A percentile compares a stretch with the other conserved stretches of the same genome.
phyloP scores from a whole-genome alignment of 805 yeast genomes.

The Spathaspora passalidarum region DNA sequence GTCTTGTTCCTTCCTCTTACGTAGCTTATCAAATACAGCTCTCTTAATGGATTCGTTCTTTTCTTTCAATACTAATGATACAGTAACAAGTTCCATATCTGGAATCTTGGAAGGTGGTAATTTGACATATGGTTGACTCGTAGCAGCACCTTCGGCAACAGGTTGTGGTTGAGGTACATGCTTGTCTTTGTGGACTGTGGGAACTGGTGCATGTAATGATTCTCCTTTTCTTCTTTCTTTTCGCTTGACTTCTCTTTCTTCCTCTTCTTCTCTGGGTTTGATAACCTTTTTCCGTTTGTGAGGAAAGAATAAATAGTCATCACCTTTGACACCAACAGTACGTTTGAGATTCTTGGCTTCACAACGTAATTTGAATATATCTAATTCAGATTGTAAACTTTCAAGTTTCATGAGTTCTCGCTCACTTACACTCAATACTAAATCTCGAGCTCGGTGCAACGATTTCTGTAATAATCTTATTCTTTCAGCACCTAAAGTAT shows the following conservation, averaged over 20 bases:
- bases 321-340: constrained; percentile 71
- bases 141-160: constrained; percentile 20
- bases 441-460: constrained; percentile 67
- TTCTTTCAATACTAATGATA: constrained; percentile 67
- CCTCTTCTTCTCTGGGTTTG: constrained; percentile 35
- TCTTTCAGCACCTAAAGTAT: constrained; percentile 83
- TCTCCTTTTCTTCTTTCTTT: constrained; percentile 17
- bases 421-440: constrained; percentile 66
- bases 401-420: constrained; percentile 69
- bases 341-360: constrained; percentile 74
- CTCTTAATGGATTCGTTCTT: constrained; percentile 75
- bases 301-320: constrained; percentile 77
- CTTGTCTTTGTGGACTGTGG: constrained; percentile 11
- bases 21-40: constrained; percentile 83
- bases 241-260: constrained; percentile 20
- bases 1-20: constrained; percentile 66
- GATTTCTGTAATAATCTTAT: constrained; percentile 72
- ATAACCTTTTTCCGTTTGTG: constrained; percentile 64
- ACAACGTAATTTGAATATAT: constrained; percentile 70
- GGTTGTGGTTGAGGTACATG: constrained; percentile 8
- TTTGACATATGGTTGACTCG: constrained; percentile 76
- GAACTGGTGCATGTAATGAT: constrained; percentile 9
- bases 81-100: constrained; percentile 84
- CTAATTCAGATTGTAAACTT: constrained; percentile 57
- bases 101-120: constrained; percentile 90